Conservation (phyloP, 2,329 filamentous ascomycete species). For the Colletotrichum euphorbiae region DNA sequence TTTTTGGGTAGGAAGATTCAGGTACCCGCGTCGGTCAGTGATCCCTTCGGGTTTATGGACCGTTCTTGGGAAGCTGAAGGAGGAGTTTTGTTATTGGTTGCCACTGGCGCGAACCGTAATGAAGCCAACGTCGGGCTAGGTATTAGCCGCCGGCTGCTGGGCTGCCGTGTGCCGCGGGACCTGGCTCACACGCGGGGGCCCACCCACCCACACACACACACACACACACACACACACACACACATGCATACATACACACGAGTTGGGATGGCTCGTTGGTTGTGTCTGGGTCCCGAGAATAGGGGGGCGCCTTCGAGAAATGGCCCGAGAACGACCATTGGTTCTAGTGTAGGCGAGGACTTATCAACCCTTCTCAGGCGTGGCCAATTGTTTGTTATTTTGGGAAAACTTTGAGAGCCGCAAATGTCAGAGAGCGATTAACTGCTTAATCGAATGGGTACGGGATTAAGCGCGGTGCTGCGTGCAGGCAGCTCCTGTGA, state of each 20-base stretch:
- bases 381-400: slow-evolving; percentile 22
- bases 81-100: slow-evolving; percentile 35
- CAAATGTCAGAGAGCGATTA: slow-evolving; percentile 11
- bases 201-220: too few relatives aligned
- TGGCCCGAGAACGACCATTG: background rate
- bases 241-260: background rate
- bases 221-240: too few relatives aligned
- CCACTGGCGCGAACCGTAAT: slow-evolving; percentile 36
- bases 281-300: slow-evolving; percentile 6
- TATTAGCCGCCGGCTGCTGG: slow-evolving; percentile 24
- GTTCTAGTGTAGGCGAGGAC: background rate
- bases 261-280: slow-evolving; percentile 4
- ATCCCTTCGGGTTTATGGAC: slow-evolving; percentile 21
- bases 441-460: slow-evolving; percentile 1
- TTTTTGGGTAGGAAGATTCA: slow-evolving; percentile 13
- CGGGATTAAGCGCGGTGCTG: slow-evolving; percentile 28
- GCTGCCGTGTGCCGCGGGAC: slow-evolving; percentile 34
- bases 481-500: slow-evolving; percentile 31
- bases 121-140: slow-evolving; percentile 37
- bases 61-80: slow-evolving; percentile 26
- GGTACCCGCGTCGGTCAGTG: slow-evolving; percentile 32
- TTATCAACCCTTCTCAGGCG: background rate
- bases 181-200: background rate
- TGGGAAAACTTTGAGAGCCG: slow-evolving; percentile 10
- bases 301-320: background rate